These are phyloP conservation scores for Euphorbia celastroides DNA, from an alignment of 441 rosid genomes.

Conservation along the genomic window DNA sequence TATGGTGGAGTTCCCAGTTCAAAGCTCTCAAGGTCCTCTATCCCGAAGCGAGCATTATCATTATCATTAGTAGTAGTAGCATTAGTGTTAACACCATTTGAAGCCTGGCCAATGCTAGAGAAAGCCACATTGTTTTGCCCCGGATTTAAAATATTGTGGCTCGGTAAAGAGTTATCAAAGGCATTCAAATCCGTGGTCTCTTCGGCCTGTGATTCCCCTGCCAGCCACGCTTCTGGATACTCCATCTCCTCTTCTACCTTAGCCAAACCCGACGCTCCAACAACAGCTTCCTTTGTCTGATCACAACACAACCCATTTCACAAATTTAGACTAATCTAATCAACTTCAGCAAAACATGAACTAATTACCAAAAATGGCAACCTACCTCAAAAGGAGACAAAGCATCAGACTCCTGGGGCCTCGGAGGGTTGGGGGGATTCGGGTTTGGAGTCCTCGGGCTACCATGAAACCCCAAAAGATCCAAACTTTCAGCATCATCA, in stretches of 20 bases:
- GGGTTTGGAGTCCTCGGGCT: constrained; percentile 65
- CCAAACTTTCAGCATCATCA: constrained; percentile 36
- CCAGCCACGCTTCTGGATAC: constrained; percentile 34
- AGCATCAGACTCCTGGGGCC: constrained; percentile 27
- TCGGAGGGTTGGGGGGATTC: constrained; percentile 56
- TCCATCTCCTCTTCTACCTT: constrained; percentile 25
- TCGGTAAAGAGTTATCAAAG: constrained; percentile 41
- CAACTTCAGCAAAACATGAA: background rate
- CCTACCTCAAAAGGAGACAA: constrained; percentile 29
- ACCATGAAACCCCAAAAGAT: constrained; percentile 31
- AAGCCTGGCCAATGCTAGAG: constrained; percentile 8
- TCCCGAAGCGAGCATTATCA: constrained; percentile 23
- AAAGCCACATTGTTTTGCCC: constrained; percentile 19
- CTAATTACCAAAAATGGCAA: background rate
- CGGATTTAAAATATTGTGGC: constrained; percentile 45
- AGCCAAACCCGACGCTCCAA: constrained; percentile 25
- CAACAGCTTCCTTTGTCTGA: constrained; percentile 33
- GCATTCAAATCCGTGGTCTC: constrained; percentile 33
- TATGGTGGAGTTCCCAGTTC: constrained; percentile 79
- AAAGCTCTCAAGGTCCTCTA: constrained; percentile 53
- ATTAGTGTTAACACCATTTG: constrained; percentile 24
- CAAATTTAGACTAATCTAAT: background rate
- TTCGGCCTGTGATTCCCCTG: constrained; percentile 61
- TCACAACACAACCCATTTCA: background rate
- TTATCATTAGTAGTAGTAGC: background rate